phyloP scores from a whole-genome alignment of 352 stramenopile species.

The Paralagenidium karlingii region DNA sequence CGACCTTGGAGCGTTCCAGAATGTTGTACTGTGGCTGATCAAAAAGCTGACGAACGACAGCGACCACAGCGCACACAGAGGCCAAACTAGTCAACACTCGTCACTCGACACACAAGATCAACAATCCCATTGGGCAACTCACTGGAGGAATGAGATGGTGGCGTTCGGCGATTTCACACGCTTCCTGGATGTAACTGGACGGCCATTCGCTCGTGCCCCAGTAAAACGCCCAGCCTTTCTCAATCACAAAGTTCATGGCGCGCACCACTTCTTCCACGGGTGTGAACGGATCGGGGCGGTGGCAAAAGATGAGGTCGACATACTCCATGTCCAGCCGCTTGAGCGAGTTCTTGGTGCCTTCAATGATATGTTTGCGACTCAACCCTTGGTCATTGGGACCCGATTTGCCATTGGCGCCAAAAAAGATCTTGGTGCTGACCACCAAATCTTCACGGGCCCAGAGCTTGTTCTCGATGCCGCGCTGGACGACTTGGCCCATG shows the following conservation, averaged over 20 bases:
- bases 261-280: constrained; percentile 63
- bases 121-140: not conserved
- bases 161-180: constrained; percentile 31
- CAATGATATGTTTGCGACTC: constrained; percentile 46
- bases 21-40: constrained; percentile 72
- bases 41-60: constrained; percentile 13
- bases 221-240: constrained; percentile 44
- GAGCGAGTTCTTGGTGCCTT: constrained; percentile 41
- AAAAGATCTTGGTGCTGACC: constrained; percentile 59
- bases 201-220: constrained; percentile 74
- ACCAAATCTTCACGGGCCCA: constrained; percentile 47
- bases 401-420: constrained; percentile 16
- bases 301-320: constrained; percentile 58
- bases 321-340: constrained; percentile 40
- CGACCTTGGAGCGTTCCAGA: constrained; percentile 48
- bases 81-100: too few relatives aligned
- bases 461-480: constrained; percentile 23
- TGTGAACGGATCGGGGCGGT: constrained; percentile 39
- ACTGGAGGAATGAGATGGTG: constrained; percentile 16
- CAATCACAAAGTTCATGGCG: constrained; percentile 58
- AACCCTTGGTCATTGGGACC: constrained; percentile 22
- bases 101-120: not conserved
- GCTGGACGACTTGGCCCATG: constrained; percentile 44
- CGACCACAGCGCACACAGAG: constrained; percentile 4
- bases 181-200: constrained; percentile 54